Evolutionary conservation across 495 filamentous ascomycete genomes (phyloP), one percentile per base, ranked within the genome.

Genomic region (Usnea hakonensis): DNA sequence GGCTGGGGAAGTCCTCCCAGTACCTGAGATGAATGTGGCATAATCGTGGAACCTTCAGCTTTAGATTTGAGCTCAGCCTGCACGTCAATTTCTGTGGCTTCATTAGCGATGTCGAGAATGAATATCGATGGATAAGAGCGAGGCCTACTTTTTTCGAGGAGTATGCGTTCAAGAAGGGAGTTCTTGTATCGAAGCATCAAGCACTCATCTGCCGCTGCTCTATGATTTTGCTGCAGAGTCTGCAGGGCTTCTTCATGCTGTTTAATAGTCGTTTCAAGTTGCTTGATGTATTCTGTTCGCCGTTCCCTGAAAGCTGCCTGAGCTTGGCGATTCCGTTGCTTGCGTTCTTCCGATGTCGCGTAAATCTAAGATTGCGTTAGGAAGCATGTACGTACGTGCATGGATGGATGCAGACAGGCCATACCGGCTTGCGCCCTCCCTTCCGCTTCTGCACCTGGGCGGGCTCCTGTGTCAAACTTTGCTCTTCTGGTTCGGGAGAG

Each of bases 171-270:
- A 13, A 98, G 83, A 50, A 97, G 79, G 32, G 93, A 97, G 74
- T 97, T 98, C 77, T 97, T 97, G 75, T 97, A 97, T 38, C 95
- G 87, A 65, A 98, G 78, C 95, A 97, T 97, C 65, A 97, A 77
- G 72, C 95, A 97, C 73, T 97, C 94, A 71, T 98, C 95, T 36
- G 95, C 94, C 53, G 94, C 95, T 67, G 84, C 90, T 58, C 95
- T 89, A 71, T 97, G 94, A 56, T 90, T 95, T 68, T 94, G 89
- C 74, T 97, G 95, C 61, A 97, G 80, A 66, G 84, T 93, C 65
- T 93, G 87, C 43, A 98, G 78, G 65, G 88, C 88, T 65, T 96
- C 90, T 75, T 98, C 94, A 79, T 97, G 94, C 65, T 91, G 91
- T 72, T 95, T 95, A 74, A 98, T 97, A 60, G 91, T 96, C 58